phyloP scores from a whole-genome alignment of 176 grass and related monocot species.

The Typha latifolia region DNA sequence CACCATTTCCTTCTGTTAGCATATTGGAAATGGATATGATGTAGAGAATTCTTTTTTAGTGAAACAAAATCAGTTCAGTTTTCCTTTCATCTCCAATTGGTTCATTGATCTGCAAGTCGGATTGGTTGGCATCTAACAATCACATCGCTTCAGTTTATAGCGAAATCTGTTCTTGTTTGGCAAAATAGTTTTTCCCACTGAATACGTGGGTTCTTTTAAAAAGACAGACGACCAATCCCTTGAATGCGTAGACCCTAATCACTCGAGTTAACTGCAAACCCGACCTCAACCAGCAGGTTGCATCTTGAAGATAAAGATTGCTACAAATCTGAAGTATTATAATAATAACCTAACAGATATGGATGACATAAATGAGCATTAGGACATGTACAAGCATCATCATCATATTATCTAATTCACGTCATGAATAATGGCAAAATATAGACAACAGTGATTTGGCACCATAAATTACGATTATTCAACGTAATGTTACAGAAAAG shows the following conservation, averaged over 20 bases:
- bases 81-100: background rate
- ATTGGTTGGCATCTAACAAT: background rate
- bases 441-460: background rate
- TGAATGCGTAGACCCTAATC: no score
- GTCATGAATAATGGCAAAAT: no score
- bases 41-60: background rate
- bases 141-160: background rate
- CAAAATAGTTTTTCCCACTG: no score
- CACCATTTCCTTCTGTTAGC: background rate
- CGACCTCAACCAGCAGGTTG: background rate
- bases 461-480: background rate
- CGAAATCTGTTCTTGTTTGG: background rate
- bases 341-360: background rate
- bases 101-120: background rate
- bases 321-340: background rate
- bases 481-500: background rate
- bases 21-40: background rate
- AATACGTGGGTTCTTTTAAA: no score
- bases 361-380: background rate
- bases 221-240: no score
- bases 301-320: background rate
- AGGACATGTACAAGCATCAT: background rate
- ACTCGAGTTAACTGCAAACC: background rate
- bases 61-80: background rate
- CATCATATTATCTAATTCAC: background rate